phyloP scores from a whole-genome alignment of 2,329 filamentous ascomycete genomes.

The Hypomyces perniciosus region DNA sequence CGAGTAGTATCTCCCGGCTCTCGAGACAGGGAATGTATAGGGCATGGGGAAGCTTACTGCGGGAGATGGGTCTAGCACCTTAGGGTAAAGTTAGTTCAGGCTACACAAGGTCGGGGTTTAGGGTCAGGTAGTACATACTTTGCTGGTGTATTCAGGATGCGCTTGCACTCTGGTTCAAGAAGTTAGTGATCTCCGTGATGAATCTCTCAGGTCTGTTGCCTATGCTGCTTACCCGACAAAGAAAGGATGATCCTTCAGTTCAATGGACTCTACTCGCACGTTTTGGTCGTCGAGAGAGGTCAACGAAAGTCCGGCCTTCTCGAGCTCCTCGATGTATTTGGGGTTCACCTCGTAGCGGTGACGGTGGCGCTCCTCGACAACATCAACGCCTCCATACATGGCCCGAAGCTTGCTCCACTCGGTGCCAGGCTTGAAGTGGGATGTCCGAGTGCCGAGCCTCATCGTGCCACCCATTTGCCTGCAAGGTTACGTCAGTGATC shows the following conservation, averaged over 20 bases:
- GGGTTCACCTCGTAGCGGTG: constrained; percentile 92
- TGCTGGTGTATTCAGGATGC: constrained; percentile 78
- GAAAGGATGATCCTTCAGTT: constrained; percentile 77
- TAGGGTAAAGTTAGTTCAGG: not conserved
- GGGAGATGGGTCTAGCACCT: constrained; percentile 16
- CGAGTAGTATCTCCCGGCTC: not conserved
- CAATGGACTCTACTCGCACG: constrained; percentile 75
- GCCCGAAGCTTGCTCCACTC: constrained; percentile 75
- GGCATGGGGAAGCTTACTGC: not conserved
- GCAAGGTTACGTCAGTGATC: not conserved
- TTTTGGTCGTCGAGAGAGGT: constrained; percentile 74
- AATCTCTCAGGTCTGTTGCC: not conserved
- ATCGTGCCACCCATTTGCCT: constrained; percentile 72
- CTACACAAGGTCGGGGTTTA: constrained; percentile 30
- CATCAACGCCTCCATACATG: constrained; percentile 57
- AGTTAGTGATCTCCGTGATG: not conserved
- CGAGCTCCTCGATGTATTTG: constrained; percentile 61
- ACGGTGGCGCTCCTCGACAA: constrained; percentile 69
- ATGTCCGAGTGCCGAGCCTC: constrained; percentile 71
- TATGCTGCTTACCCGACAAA: constrained; percentile 49
- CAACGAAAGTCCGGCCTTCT: constrained; percentile 65
- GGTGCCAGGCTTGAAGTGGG: constrained; percentile 66
- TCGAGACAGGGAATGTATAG: not conserved
- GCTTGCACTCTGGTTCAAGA: constrained; percentile 60
- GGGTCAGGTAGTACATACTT: constrained; percentile 54